Percentiles rank a stretch among this genome's conserved stretches.
Evolutionary conservation across 78 protist species (phyloP).

Genomic region (Reticulomyxa filosa): DNA sequence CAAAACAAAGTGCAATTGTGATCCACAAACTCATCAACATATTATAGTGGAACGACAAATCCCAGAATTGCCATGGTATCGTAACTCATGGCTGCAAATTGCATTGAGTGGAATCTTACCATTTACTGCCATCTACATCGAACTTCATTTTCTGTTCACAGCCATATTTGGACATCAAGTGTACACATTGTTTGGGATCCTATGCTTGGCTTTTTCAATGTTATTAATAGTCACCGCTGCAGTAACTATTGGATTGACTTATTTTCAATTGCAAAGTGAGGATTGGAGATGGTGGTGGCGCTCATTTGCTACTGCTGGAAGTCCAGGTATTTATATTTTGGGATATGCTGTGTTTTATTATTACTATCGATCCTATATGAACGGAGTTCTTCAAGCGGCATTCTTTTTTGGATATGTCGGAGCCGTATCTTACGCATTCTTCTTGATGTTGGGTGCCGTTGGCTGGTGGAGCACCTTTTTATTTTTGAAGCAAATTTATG

Average conservation of each 20-base stretch:
- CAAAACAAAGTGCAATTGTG: too few species aligned
- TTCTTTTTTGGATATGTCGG: conserved; percentile 3
- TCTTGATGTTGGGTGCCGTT: neutral
- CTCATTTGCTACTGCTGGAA: neutral
- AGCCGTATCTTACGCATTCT: conserved; percentile 4
- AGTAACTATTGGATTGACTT: conserved; percentile 77
- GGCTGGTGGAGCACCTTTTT: neutral
- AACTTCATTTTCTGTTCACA: conserved; percentile 77
- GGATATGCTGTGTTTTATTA: neutral
- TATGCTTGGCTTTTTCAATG: conserved; percentile 57
- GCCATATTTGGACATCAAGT: conserved; percentile 12
- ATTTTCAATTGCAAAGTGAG: conserved; percentile 79
- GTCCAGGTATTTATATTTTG: neutral
- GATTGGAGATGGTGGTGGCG: conserved; percentile 65
- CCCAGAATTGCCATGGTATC: conserved; percentile 72
- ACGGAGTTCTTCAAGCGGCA: neutral
- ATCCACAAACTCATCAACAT: too few species aligned
- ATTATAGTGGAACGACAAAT: conserved; percentile 75
- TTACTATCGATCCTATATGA: neutral
- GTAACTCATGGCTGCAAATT: conserved; percentile 39
- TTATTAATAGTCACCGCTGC: conserved; percentile 76
- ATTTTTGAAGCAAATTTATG: neutral
- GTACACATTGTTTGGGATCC: conserved; percentile 74
- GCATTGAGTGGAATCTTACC: conserved; percentile 41
- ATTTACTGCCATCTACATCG: conserved; percentile 72